phyloP scores from a whole-genome alignment of 106 monocot genomes.

The Xerophyta viscosa region DNA sequence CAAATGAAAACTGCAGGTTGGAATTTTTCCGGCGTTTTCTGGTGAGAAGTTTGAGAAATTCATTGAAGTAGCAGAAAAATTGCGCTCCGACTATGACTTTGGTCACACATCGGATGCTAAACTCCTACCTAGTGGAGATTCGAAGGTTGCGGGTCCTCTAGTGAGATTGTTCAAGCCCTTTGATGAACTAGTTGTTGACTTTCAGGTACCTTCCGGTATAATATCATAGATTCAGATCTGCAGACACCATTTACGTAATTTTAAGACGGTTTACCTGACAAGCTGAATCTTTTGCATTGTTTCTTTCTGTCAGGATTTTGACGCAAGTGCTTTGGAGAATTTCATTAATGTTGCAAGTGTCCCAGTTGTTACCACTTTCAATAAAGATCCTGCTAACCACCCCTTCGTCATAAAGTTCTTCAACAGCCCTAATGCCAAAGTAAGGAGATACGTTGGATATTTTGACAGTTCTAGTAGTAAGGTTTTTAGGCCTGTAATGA shows the following conservation, averaged over 20 bases:
- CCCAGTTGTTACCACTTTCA: slow-evolving; percentile 55
- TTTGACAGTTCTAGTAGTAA: too few species aligned
- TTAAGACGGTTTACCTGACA: too few species aligned
- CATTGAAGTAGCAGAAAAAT: slow-evolving; percentile 53
- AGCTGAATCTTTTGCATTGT: neutral
- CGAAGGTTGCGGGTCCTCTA: slow-evolving; percentile 26
- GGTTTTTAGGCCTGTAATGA: too few species aligned
- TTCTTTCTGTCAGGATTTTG: slow-evolving; percentile 50
- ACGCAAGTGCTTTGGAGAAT: slow-evolving; percentile 55
- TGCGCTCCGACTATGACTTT: slow-evolving; percentile 79
- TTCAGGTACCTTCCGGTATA: slow-evolving; percentile 28
- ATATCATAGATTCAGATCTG: too few species aligned
- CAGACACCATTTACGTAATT: too few species aligned
- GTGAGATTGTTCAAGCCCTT: slow-evolving; percentile 90
- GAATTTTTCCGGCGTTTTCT: slow-evolving; percentile 62
- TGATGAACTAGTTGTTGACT: slow-evolving; percentile 82
- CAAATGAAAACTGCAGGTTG: slow-evolving; percentile 36
- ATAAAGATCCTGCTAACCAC: slow-evolving; percentile 66
- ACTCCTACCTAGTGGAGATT: slow-evolving; percentile 71
- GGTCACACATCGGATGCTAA: slow-evolving; percentile 72
- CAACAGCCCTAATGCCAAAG: slow-evolving; percentile 58
- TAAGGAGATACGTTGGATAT: slow-evolving; percentile 17
- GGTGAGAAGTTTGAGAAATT: slow-evolving; percentile 75
- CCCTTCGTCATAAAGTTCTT: slow-evolving; percentile 77
- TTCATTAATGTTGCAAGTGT: slow-evolving; percentile 60